These are phyloP conservation scores for Trametes hirsuta DNA, from an alignment of 1,284 basidiomycete genomes.

Conservation along the genomic window DNA sequence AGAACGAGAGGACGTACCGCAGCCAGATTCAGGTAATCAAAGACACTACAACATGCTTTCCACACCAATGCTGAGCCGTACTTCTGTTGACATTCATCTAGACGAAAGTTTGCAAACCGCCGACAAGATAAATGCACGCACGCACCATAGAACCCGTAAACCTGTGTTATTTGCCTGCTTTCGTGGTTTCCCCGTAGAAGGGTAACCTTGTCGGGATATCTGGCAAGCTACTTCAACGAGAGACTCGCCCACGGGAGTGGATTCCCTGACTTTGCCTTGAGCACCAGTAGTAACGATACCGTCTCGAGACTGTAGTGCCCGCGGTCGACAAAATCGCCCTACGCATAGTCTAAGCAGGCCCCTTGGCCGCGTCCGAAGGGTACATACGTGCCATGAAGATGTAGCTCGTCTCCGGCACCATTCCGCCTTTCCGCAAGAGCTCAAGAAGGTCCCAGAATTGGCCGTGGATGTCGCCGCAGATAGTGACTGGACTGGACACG, in stretches of 20 bases:
- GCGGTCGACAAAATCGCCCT: conserved; percentile 98
- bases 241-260: background rate
- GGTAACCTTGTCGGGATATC: conserved; percentile 92
- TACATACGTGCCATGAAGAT: conserved; percentile 93
- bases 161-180: conserved; percentile 95
- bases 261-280: conserved; percentile 81
- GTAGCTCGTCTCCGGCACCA: conserved; percentile 89
- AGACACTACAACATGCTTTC: conserved; percentile 95
- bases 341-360: conserved; percentile 28
- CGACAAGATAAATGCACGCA: conserved; percentile 1
- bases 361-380: conserved; percentile 25
- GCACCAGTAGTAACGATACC: conserved; percentile 84
- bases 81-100: conserved; percentile 96
- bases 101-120: background rate
- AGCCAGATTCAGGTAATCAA: conserved; percentile 93
- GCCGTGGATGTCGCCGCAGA: conserved; percentile 94
- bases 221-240: conserved; percentile 34
- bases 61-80: conserved; percentile 94
- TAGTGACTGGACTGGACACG: conserved; percentile 88
- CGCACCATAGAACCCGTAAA: conserved; percentile 96
- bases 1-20: conserved; percentile 63
- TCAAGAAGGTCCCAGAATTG: conserved; percentile 97
- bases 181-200: conserved; percentile 95
- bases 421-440: conserved; percentile 87
- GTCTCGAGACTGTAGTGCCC: conserved; percentile 98